Evolutionary conservation across 1,139 yeast species (phyloP), one percentile per base, ranked within the genome.

Genomic region (Ogataea hybrid): DNA sequence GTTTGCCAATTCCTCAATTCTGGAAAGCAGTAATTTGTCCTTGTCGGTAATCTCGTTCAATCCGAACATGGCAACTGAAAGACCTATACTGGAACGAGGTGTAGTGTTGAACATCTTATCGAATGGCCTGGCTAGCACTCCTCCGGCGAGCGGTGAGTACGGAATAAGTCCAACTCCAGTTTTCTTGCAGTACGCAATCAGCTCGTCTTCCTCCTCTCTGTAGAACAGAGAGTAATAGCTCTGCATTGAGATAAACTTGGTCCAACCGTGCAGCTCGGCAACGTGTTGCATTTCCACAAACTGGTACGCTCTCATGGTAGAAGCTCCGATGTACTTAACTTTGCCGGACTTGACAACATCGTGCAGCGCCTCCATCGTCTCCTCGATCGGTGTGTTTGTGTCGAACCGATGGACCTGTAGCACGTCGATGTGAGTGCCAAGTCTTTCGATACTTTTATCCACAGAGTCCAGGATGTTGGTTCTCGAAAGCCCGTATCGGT

Each of bases 181-280:
- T 41, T 63, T 58, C 8, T 75, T 60, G 54, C 81, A 75, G 61
- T 64, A 79, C 22, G 75, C 78, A 49, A 69, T 74, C 76, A 78
- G 69, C 53, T 79, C 84, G 28, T 75, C 62, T 56, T 79, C 85
- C 42, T 79, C 84, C 54, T 79, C 84, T 18, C 85, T 66, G 57
- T 75, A 69, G 6, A 79, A 42, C 50, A 78, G 63, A 56, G 76
- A 78, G 59, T 77, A 76, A 56, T 66, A 74, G 51, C 74, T 72
- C 59, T 79, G 84, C 81, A 79, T 77, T 39, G 77, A 68, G 46
- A 78, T 66, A 50, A 79, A 79, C 57, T 76, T 77, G 49, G 70
- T 68, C 79, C 79, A 76, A 3, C 71, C 70, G 50, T 70, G 49
- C 49, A 62, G 63, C 42, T 77, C 81, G 14, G 83, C 83, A 42